phyloP scores from a whole-genome alignment of 2,329 filamentous ascomycete species.

The Madurella mycetomatis region DNA sequence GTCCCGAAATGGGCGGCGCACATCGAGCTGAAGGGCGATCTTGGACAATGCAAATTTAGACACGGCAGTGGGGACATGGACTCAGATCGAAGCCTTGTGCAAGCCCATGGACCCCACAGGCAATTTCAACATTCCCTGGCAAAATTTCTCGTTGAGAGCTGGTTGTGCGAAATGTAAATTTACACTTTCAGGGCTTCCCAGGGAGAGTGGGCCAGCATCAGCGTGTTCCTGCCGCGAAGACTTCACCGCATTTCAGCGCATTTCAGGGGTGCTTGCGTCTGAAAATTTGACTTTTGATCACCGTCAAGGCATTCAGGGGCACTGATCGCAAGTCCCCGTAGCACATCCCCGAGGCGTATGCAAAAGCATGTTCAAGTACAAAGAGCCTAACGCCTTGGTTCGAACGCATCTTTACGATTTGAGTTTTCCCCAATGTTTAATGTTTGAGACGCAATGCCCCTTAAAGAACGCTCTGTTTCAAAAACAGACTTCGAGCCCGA shows the following conservation, averaged over 20 bases:
- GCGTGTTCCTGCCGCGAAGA: too few relatives aligned
- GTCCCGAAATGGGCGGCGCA: slow-evolving; percentile 21
- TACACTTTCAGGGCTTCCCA: slow-evolving; percentile 2
- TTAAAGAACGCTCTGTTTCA: slow-evolving; percentile 13
- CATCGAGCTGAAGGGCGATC: slow-evolving; percentile 29
- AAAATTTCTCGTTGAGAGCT: slow-evolving; percentile 5
- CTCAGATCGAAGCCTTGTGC: slow-evolving; percentile 26
- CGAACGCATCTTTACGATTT: not conserved
- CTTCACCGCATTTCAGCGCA: not conserved
- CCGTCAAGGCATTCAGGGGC: not conserved
- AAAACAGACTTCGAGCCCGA: not conserved
- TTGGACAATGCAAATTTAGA: slow-evolving; percentile 23
- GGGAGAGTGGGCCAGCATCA: not conserved
- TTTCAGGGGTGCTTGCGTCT: not conserved
- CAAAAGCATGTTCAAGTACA: not conserved
- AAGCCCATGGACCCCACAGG: slow-evolving; percentile 18
- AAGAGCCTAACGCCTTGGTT: too few relatives aligned
- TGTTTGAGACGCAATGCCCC: not conserved
- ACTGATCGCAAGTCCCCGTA: not conserved
- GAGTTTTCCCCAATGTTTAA: slow-evolving; percentile 3
- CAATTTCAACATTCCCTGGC: not conserved
- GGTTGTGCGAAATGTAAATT: slow-evolving; percentile 7
- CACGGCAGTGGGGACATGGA: slow-evolving; percentile 12
- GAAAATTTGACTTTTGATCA: not conserved
- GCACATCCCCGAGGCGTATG: too few relatives aligned